These are phyloP conservation scores for Cucurbita moschata DNA, from an alignment of 306 rosid species.

Conservation along the genomic window DNA sequence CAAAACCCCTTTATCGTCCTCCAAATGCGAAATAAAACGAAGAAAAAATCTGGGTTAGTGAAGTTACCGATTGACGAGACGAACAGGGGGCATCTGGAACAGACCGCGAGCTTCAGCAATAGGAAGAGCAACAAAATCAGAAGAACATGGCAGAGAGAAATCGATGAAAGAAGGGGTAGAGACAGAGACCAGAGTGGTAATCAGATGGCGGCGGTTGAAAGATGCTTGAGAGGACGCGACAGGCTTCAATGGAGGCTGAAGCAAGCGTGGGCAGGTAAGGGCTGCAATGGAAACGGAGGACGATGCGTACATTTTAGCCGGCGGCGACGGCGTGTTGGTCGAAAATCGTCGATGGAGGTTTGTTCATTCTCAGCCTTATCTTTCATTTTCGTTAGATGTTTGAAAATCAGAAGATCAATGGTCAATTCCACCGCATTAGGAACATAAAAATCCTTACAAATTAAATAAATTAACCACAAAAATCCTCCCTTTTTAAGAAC, in stretches of 20 bases:
- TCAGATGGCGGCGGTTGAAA: conserved; percentile 20
- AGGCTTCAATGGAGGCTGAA: conserved; percentile 1
- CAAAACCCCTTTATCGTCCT: not conserved
- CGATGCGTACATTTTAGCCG: not conserved
- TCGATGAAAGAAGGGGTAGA: conserved; percentile 2
- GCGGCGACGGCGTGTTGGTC: not conserved
- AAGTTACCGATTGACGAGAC: conserved; percentile 29
- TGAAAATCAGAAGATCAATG: too few species aligned
- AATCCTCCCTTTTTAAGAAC: too few species aligned
- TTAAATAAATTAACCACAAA: too few species aligned
- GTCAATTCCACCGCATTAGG: too few species aligned
- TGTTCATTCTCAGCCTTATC: not conserved
- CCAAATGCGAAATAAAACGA: not conserved
- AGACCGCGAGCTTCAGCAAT: conserved; percentile 27
- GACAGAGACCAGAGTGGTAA: conserved; percentile 17
- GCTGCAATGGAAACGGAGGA: not conserved
- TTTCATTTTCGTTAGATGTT: not conserved
- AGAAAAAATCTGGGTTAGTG: not conserved
- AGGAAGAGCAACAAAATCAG: not conserved
- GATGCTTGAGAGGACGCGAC: not conserved
- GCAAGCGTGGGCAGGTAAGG: not conserved
- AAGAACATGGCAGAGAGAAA: not conserved
- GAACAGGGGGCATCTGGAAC: conserved; percentile 33
- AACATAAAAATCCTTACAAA: too few species aligned
- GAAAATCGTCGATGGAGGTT: not conserved